A percentile compares a stretch with the other conserved stretches of the same genome.
These are phyloP conservation scores for Claviceps sp. DNA, from an alignment of 2,329 filamentous ascomycete species.

Conservation along the genomic window DNA sequence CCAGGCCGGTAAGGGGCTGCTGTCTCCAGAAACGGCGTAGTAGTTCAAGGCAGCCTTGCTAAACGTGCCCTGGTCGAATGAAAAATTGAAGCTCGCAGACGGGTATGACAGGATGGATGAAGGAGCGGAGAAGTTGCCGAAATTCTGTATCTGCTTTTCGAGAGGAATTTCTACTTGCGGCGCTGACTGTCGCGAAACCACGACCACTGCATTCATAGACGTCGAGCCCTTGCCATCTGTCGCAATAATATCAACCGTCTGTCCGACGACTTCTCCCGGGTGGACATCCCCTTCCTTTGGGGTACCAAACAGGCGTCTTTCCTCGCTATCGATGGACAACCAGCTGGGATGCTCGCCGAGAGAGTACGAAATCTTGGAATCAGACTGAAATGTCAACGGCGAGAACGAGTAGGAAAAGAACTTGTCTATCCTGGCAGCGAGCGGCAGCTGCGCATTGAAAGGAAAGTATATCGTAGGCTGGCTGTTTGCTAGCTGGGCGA, in stretches of 20 bases:
- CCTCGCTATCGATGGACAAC: conserved; percentile 55
- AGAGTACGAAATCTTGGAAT: conserved; percentile 51
- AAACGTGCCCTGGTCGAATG: conserved; percentile 49
- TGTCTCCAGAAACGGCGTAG: conserved; percentile 63
- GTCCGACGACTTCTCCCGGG: conserved; percentile 39
- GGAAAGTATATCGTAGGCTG: conserved; percentile 47
- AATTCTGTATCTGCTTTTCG: conserved; percentile 39
- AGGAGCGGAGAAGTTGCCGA: conserved; percentile 47
- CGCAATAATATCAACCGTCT: conserved; percentile 54
- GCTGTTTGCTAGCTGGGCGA: conserved; percentile 19
- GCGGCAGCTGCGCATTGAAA: conserved; percentile 73
- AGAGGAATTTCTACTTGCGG: conserved; percentile 44
- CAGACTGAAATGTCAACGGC: conserved; percentile 56
- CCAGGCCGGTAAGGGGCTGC: conserved; percentile 79
- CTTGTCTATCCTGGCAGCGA: conserved; percentile 55
- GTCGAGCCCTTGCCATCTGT: conserved; percentile 51
- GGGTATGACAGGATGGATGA: conserved; percentile 44
- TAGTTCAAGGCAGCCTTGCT: conserved; percentile 47
- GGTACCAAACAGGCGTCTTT: conserved; percentile 56
- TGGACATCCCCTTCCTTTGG: conserved; percentile 40
- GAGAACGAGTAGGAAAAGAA: conserved; percentile 62
- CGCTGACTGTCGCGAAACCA: conserved; percentile 46
- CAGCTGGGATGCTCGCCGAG: conserved; percentile 55
- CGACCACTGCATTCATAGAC: conserved; percentile 53
- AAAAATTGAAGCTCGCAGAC: conserved; percentile 37